A percentile compares a stretch with the other conserved stretches of the same genome.
Conservation (phyloP, 164 flowering plant species). For the Pachysandra terminalis region DNA sequence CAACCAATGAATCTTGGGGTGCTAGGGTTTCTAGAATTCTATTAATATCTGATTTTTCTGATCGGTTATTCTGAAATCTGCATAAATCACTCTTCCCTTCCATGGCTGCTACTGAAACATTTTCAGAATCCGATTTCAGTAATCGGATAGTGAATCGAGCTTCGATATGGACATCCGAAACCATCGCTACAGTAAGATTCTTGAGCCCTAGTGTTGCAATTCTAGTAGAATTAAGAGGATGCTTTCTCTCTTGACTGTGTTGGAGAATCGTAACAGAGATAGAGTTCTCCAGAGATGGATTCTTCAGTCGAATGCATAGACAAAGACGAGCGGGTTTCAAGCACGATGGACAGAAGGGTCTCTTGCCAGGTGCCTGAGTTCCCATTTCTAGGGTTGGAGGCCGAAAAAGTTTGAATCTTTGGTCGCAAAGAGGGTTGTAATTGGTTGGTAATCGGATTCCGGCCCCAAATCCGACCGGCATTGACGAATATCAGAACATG, state of each 20-base stretch:
- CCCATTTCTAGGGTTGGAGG: slow-evolving; percentile 38
- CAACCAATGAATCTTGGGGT: background rate
- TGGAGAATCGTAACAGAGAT: slow-evolving; percentile 68
- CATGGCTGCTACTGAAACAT: slow-evolving; percentile 1
- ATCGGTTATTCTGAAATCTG: background rate
- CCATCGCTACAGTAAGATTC: slow-evolving; percentile 45
- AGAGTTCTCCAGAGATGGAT: slow-evolving; percentile 41
- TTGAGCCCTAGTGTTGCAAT: slow-evolving; percentile 67
- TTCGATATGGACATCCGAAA: slow-evolving; percentile 52
- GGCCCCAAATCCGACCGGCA: slow-evolving; percentile 2
- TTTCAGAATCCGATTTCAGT: slow-evolving; percentile 14
- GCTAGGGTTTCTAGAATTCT: background rate
- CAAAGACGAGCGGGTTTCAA: slow-evolving; percentile 59
- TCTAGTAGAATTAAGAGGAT: slow-evolving; percentile 72
- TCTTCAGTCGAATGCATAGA: slow-evolving; percentile 53
- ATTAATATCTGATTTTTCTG: background rate
- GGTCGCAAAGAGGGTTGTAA: slow-evolving; percentile 5
- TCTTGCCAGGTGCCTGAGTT: slow-evolving; percentile 25
- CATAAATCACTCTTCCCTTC: background rate
- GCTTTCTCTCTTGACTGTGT: slow-evolving; percentile 63
- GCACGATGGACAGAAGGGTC: slow-evolving; percentile 61
- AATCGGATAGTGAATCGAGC: slow-evolving; percentile 42
- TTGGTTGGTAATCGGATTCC: slow-evolving; percentile 1
- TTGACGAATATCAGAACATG: background rate
- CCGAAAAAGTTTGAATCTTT: slow-evolving; percentile 10